phyloP scores from a whole-genome alignment of 2,329 filamentous ascomycete species.

The Aureobasidium sp. region DNA sequence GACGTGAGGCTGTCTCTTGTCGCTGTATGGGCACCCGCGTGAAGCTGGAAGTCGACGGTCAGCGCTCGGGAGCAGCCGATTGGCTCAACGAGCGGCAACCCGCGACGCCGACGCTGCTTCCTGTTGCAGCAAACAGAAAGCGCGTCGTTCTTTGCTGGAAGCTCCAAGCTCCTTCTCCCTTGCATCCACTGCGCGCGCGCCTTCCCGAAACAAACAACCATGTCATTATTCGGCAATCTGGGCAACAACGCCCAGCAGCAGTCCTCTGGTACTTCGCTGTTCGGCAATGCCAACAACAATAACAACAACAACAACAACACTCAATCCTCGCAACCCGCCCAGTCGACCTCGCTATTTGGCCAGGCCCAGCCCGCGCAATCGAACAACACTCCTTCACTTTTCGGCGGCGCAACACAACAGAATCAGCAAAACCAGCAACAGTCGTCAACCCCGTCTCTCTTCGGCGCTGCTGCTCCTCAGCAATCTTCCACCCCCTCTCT shows the following conservation, averaged over 20 bases:
- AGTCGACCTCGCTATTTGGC: slow-evolving; percentile 11
- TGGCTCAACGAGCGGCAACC: neutral
- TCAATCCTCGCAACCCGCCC: slow-evolving; percentile 17
- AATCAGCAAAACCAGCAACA: slow-evolving; percentile 25
- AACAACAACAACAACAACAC: slow-evolving; percentile 13
- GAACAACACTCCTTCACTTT: slow-evolving; percentile 30
- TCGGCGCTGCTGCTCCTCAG: slow-evolving; percentile 16
- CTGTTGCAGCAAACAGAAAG: neutral
- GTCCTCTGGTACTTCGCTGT: neutral
- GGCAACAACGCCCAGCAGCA: neutral
- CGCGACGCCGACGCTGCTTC: neutral
- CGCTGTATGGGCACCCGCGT: neutral
- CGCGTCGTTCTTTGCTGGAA: slow-evolving; percentile 3
- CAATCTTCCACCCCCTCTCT: slow-evolving; percentile 15
- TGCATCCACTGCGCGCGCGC: neutral
- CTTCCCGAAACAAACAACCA: neutral
- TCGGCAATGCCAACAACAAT: neutral
- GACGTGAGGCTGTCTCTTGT: slow-evolving; percentile 3
- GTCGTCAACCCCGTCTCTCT: slow-evolving; percentile 18
- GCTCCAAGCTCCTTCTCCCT: slow-evolving; percentile 5
- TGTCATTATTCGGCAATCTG: slow-evolving; percentile 11
- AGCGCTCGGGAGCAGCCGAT: slow-evolving; percentile 11
- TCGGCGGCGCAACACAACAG: slow-evolving; percentile 23
- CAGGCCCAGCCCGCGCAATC: neutral
- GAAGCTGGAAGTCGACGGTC: slow-evolving; percentile 11